Evolutionary conservation across 108 stramenopile genomes (phyloP).

Genomic region (Cafeteria roenbergensis): DNA sequence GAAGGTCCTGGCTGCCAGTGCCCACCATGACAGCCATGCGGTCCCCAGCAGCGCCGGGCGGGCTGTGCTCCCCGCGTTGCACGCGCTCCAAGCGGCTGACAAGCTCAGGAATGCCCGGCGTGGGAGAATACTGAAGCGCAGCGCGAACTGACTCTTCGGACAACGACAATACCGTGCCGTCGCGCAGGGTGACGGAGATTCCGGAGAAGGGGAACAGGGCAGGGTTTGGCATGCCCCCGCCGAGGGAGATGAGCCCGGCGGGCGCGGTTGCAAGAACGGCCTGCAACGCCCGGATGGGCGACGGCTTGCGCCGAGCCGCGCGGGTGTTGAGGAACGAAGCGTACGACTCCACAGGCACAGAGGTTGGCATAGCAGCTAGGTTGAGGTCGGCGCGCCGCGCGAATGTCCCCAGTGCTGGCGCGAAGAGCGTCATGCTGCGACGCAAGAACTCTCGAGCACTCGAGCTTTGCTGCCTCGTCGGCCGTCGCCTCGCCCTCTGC

Average conservation of each 20-base stretch:
- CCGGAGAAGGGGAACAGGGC: constrained; percentile 24
- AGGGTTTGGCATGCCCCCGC: constrained; percentile 38
- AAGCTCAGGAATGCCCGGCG: constrained; percentile 28
- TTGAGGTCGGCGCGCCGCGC: too few relatives aligned
- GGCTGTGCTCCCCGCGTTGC: constrained; percentile 19
- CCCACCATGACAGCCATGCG: constrained; percentile 16
- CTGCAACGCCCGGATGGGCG: constrained; percentile 29
- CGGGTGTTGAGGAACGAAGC: too few relatives aligned
- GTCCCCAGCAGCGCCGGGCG: not conserved
- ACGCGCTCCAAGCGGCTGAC: constrained; percentile 17
- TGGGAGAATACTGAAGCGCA: constrained; percentile 32
- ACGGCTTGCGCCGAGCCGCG: constrained; percentile 14
- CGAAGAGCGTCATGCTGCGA: too few relatives aligned
- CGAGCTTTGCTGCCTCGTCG: too few relatives aligned
- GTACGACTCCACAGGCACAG: too few relatives aligned
- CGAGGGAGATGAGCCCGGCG: constrained; percentile 34
- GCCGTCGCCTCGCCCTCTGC: too few relatives aligned
- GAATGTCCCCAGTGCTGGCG: too few relatives aligned
- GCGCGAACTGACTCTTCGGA: constrained; percentile 5
- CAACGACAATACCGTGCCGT: not conserved
- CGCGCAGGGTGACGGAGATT: constrained; percentile 9
- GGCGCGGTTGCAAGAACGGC: constrained; percentile 18
- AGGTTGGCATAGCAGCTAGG: too few relatives aligned
- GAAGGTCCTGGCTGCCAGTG: constrained; percentile 31
- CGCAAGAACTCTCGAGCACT: too few relatives aligned